Evolutionary conservation across 1,284 basidiomycete genomes (phyloP).

Genomic region (Pisolithus thermaeus): DNA sequence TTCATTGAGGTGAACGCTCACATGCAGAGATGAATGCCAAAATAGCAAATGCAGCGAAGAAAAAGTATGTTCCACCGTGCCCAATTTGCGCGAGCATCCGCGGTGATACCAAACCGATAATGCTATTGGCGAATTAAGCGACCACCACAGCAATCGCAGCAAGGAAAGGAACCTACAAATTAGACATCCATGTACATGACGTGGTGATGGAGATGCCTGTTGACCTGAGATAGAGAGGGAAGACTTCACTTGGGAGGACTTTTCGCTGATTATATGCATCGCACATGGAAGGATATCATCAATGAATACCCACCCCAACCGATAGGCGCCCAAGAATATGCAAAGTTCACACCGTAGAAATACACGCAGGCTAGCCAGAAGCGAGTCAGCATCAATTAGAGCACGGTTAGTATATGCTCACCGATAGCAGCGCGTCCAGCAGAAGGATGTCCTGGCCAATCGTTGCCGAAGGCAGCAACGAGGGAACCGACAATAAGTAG

Average conservation of each 20-base stretch:
- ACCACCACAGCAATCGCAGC: not conserved
- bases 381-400: not conserved
- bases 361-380: slow-evolving; percentile 25
- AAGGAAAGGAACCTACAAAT: slow-evolving; percentile 13
- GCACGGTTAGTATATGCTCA: not conserved
- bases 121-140: slow-evolving; percentile 7
- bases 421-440: slow-evolving; percentile 29
- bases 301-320: slow-evolving; percentile 24
- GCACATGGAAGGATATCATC: not conserved
- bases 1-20: slow-evolving; percentile 11
- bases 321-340: slow-evolving; percentile 32
- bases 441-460: slow-evolving; percentile 22
- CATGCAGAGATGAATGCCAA: slow-evolving; percentile 27
- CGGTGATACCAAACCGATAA: slow-evolving; percentile 28
- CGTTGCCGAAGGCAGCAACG: slow-evolving; percentile 22
- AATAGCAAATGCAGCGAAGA: slow-evolving; percentile 24
- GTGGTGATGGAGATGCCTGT: slow-evolving; percentile 31
- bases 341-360: slow-evolving; percentile 30
- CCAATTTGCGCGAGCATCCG: slow-evolving; percentile 21
- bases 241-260: slow-evolving; percentile 30
- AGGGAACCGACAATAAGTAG: slow-evolving; percentile 26
- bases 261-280: not conserved
- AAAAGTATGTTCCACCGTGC: slow-evolving; percentile 26
- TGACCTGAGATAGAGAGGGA: slow-evolving; percentile 28
- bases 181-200: slow-evolving; percentile 27